Conservation (phyloP, 441 rosid genomes). For the Macaranga tanarius region DNA sequence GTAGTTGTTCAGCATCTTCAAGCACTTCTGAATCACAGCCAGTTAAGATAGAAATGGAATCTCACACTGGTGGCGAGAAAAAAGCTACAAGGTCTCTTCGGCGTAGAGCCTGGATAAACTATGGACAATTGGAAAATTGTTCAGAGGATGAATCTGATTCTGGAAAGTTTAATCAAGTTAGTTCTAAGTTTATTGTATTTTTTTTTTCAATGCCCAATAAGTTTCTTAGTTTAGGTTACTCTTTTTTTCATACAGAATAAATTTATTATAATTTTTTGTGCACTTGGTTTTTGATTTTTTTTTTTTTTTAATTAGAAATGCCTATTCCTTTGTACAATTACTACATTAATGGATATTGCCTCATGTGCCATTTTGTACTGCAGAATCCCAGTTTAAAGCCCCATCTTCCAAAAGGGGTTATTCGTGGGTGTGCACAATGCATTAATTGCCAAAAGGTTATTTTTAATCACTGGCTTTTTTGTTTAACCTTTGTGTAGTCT, state of each 20-base stretch:
- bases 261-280: neutral
- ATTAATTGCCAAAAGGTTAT: conserved; percentile 89
- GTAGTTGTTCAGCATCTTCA: conserved; percentile 41
- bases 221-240: neutral
- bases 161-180: conserved; percentile 57
- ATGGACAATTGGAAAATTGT: conserved; percentile 40
- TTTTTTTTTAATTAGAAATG: neutral
- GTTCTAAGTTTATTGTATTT: conserved; percentile 21
- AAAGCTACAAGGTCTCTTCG: conserved; percentile 56
- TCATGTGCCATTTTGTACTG: conserved; percentile 26
- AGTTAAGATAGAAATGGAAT: conserved; percentile 47
- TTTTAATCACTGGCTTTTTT: conserved; percentile 11
- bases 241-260: neutral
- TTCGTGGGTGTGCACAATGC: conserved; percentile 77
- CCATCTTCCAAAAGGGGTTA: conserved; percentile 76
- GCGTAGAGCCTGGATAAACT: conserved; percentile 69
- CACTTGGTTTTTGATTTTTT: neutral
- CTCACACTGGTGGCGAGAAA: conserved; percentile 31
- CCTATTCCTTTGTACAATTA: conserved; percentile 7
- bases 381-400: conserved; percentile 53
- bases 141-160: conserved; percentile 51
- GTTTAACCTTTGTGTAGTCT: conserved; percentile 14
- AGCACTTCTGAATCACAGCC: conserved; percentile 46
- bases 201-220: conserved; percentile 10
- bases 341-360: conserved; percentile 13